phyloP scores from a whole-genome alignment of 2,329 filamentous ascomycete genomes.

The Xylaria sp. region DNA sequence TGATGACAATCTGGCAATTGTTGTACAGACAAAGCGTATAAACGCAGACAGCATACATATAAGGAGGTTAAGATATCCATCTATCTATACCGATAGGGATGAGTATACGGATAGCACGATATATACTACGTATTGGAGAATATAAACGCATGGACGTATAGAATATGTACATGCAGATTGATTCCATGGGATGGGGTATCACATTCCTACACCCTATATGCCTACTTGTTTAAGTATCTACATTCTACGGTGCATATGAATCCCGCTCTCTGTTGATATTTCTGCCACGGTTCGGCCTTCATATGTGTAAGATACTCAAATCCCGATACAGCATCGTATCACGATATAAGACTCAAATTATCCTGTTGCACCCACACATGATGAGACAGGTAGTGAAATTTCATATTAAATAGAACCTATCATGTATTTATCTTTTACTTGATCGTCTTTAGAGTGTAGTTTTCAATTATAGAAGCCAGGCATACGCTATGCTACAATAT shows the following conservation, averaged over 20 bases:
- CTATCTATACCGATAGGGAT: neutral
- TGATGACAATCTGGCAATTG: slow-evolving; percentile 8
- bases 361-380: no score
- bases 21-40: neutral
- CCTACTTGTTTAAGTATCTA: neutral
- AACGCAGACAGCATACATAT: no score
- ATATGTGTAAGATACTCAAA: neutral
- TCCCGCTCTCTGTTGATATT: neutral
- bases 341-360: no score
- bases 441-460: neutral
- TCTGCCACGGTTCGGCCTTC: neutral
- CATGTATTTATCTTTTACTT: no score
- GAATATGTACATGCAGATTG: slow-evolving; percentile 3
- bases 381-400: no score
- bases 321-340: no score
- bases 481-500: slow-evolving; percentile 26
- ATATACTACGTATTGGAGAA: neutral
- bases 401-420: no score
- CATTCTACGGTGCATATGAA: neutral
- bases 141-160: slow-evolving; percentile 8
- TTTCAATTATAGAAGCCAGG: neutral
- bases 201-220: neutral
- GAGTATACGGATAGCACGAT: slow-evolving; percentile 4
- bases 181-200: neutral
- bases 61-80: neutral